Base-by-base conservation (phyloP, 2,329 filamentous ascomycete species). In the Cladosporium sp. region DNA sequence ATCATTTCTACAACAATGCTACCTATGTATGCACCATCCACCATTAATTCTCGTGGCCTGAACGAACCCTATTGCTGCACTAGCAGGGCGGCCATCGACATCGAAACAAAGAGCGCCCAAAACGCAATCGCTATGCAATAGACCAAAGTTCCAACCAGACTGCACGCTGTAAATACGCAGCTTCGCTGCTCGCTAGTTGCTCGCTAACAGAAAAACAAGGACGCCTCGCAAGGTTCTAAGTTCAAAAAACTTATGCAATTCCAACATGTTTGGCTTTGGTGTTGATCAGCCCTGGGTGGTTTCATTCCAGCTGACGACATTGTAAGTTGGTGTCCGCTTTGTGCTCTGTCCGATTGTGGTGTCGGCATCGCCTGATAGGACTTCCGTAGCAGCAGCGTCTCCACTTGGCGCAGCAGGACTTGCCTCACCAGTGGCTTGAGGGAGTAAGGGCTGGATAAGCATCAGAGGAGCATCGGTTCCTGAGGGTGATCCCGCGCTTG, bases 271-370 rank as follows among this genome's bases (percentile, higher is more conserved):
- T n/a, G n/a, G n/a, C 28, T 10, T 10, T 32, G 28, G 12, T 4
- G 4, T 5, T 5, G 3, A 42, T 59, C 34, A 55, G 20, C 44
- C 50, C 35, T 56, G 34, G 4, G 20, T 48, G 28, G 56, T 54
- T 44, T 60, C 58, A 28, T 61, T 60, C 61, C 60, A 56, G 58
- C 61, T 56, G 36, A 61, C 56, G 12, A 61, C 56, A 19, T 19
- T 55, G 25, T 56, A 51, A 3, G 24, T 17, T 9, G 42, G 15
- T 24, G 24, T 22, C 8, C 42, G 42, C 19, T 28, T 45, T n/a
- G n/a, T 22, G 15, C 28, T 4, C 13, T 39, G 22, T 17, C 13
- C 54, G 3, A 44, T 8, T 10, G 17, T 35, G 3, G 2, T 22
- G 12, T 15, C 25, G 13, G 48, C 36, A 3, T 20, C 20, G n/a